Evolutionary conservation across 345 rosid genomes (phyloP), one percentile per base, ranked within the genome.

Genomic region (Turritis glabra): DNA sequence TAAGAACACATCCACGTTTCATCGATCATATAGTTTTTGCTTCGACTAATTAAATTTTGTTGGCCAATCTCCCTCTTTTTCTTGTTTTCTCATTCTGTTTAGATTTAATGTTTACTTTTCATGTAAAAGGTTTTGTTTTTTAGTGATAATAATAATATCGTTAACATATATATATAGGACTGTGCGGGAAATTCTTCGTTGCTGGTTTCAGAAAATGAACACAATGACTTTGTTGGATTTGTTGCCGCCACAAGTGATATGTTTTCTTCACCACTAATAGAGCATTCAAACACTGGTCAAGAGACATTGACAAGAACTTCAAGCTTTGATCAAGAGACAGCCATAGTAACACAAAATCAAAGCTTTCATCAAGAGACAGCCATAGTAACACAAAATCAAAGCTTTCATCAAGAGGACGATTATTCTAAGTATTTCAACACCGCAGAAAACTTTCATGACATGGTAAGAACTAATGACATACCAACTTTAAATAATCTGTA

Each of bases 301-400:
- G 70, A 53, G 33, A 41, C 35, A 52, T 41, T 10, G 35, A 23
- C 54, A 63, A 21, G 25, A 72, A 12, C 5, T 29, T 7, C 77
- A 63, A 41, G 35, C 32, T 21, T 52, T 63, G 64, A 6, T 21
- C 44, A 29, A 22, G 71, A 73, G 46, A 43, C 43, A 19, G 7
- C 27, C 9, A 35, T 25, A n/a, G 41, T 53, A 21, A 12, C 64
- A 30, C 71, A 64, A 11, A 15, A 73, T 73, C 77, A 73, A 53
- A 73, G 35, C 26, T 64, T 63, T 21, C n/a, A 6, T 21, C 44
- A 29, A 22, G 71, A 73, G 46, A 43, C 43, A 19, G 7, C 27
- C 9, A 35, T 25, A n/a, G 41, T 53, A 21, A 12, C 64, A 30
- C 71, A 64, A 11, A 15, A 73, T 73, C 77, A 73, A 53, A 73